phyloP scores from a whole-genome alignment of 2,329 filamentous ascomycete species.

The Biscogniauxia sp. region DNA sequence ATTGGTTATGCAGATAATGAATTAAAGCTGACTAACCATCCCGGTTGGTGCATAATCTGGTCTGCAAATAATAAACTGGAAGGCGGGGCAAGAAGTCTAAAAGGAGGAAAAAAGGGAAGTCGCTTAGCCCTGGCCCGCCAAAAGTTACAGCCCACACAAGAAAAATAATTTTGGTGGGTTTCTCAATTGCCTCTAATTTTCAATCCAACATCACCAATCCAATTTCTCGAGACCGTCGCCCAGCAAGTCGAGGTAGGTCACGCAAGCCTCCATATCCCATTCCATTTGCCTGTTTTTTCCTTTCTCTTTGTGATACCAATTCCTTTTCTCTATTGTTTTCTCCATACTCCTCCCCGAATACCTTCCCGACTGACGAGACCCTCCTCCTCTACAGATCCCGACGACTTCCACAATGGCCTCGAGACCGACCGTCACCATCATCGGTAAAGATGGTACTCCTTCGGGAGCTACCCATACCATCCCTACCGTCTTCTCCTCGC shows the following conservation, averaged over 20 bases:
- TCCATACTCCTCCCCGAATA: not conserved
- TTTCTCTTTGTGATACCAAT: too few relatives aligned
- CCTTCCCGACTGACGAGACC: slow-evolving; percentile 17
- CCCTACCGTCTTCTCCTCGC: slow-evolving; percentile 93
- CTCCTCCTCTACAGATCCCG: slow-evolving; percentile 19
- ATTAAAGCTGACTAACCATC: too few relatives aligned
- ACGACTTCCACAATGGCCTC: slow-evolving; percentile 71
- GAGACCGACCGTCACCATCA: slow-evolving; percentile 95
- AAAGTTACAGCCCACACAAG: slow-evolving; percentile 28
- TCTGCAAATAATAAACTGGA: not conserved
- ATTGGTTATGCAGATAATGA: too few relatives aligned
- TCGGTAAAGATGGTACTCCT: slow-evolving; percentile 92
- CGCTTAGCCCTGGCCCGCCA: slow-evolving; percentile 27
- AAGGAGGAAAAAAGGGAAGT: slow-evolving; percentile 13
- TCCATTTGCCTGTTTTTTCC: not conserved
- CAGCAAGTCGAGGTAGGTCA: slow-evolving; percentile 28
- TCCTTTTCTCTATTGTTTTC: not conserved
- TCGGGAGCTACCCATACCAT: slow-evolving; percentile 87
- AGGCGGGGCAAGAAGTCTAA: slow-evolving; percentile 4
- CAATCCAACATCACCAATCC: slow-evolving; percentile 14
- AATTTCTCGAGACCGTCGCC: slow-evolving; percentile 24
- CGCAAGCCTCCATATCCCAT: slow-evolving; percentile 3
- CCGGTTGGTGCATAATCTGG: not conserved
- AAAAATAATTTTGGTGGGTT: slow-evolving; percentile 28
- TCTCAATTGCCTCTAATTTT: slow-evolving; percentile 18